Percentiles rank a stretch among this genome's conserved stretches.
These are phyloP conservation scores for Pezicula neosporulosa DNA, from an alignment of 2,329 filamentous ascomycete genomes.

Conservation along the genomic window DNA sequence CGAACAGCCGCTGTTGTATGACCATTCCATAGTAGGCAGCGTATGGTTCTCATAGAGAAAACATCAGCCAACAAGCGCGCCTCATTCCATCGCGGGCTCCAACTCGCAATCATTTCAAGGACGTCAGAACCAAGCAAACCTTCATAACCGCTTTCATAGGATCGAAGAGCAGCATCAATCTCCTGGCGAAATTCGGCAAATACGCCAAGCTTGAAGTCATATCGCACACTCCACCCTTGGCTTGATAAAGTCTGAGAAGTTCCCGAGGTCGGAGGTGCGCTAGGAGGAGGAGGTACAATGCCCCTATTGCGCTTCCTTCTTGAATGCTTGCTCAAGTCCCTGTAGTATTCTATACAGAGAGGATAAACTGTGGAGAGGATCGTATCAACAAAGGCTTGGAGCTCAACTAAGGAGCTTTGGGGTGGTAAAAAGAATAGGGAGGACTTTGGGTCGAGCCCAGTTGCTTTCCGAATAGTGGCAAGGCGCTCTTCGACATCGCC, in stretches of 20 bases:
- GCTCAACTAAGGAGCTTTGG: conserved; percentile 65
- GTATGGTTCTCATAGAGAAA: conserved; percentile 74
- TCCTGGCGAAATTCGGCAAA: conserved; percentile 93
- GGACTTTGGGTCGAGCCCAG: conserved; percentile 76
- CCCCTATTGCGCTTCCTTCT: conserved; percentile 84
- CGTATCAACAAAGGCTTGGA: conserved; percentile 69
- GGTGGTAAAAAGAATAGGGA: conserved; percentile 79
- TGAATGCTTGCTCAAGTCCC: conserved; percentile 88
- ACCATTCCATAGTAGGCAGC: conserved; percentile 77
- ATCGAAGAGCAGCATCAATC: conserved; percentile 80
- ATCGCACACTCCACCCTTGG: conserved; percentile 88
- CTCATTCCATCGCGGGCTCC: conserved; percentile 89
- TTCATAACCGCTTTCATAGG: conserved; percentile 86
- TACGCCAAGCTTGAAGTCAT: conserved; percentile 89
- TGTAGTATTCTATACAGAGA: conserved; percentile 82
- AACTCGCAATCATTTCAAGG: conserved; percentile 83
- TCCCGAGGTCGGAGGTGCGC: conserved; percentile 75
- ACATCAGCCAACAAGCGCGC: conserved; percentile 83
- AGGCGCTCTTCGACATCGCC: conserved; percentile 70
- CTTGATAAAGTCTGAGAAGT: conserved; percentile 83
- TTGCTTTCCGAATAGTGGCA: conserved; percentile 73
- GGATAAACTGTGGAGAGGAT: conserved; percentile 72
- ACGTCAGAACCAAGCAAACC: conserved; percentile 77
- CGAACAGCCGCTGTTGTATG: conserved; percentile 77
- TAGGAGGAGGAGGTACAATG: conserved; percentile 75